A percentile compares a stretch with the other conserved stretches of the same genome.
phyloP scores from a whole-genome alignment of 2,329 filamentous ascomycete species.

The Aspergillus sp. region DNA sequence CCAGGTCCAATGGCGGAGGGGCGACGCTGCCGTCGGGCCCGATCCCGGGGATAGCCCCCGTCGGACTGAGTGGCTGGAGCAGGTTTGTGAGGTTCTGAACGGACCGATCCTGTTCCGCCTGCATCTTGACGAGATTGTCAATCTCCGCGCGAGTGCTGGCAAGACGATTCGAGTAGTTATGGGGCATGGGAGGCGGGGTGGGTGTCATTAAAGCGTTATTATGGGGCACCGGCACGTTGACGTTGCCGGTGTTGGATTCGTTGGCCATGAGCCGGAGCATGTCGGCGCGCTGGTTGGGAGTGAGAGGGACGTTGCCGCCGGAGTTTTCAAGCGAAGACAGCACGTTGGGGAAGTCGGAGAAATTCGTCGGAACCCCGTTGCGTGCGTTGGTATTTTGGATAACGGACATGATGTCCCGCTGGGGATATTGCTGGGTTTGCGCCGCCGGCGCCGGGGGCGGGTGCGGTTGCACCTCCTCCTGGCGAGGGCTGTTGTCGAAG shows the following conservation, averaged over 20 bases:
- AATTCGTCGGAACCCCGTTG: slow-evolving; percentile 38
- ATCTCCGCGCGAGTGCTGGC: slow-evolving; percentile 71
- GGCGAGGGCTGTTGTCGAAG: slow-evolving; percentile 40
- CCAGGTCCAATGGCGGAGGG: slow-evolving; percentile 53
- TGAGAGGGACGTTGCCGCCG: slow-evolving; percentile 44
- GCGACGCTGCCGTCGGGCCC: slow-evolving; percentile 41
- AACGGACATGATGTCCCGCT: slow-evolving; percentile 50
- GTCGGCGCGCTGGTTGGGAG: slow-evolving; percentile 47
- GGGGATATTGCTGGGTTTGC: slow-evolving; percentile 29
- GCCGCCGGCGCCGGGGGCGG: no score
- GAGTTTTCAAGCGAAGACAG: slow-evolving; percentile 46
- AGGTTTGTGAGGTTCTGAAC: slow-evolving; percentile 73
- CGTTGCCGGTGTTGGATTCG: slow-evolving; percentile 45
- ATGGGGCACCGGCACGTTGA: slow-evolving; percentile 33
- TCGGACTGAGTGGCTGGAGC: slow-evolving; percentile 77
- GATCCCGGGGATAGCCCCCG: slow-evolving; percentile 73
- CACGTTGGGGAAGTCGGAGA: slow-evolving; percentile 46
- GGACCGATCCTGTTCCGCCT: slow-evolving; percentile 73
- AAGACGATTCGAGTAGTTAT: slow-evolving; percentile 50
- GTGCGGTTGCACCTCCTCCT: slow-evolving; percentile 19
- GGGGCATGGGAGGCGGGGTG: slow-evolving; percentile 54
- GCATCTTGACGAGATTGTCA: slow-evolving; percentile 73
- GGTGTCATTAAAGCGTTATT: slow-evolving; percentile 61
- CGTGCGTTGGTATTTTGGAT: slow-evolving; percentile 49
- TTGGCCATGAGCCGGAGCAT: slow-evolving; percentile 49